Percentiles rank a stretch among this genome's conserved stretches.
Evolutionary conservation across 2,329 filamentous ascomycete genomes (phyloP).

Genomic region (Cryphonectria carpinicola): DNA sequence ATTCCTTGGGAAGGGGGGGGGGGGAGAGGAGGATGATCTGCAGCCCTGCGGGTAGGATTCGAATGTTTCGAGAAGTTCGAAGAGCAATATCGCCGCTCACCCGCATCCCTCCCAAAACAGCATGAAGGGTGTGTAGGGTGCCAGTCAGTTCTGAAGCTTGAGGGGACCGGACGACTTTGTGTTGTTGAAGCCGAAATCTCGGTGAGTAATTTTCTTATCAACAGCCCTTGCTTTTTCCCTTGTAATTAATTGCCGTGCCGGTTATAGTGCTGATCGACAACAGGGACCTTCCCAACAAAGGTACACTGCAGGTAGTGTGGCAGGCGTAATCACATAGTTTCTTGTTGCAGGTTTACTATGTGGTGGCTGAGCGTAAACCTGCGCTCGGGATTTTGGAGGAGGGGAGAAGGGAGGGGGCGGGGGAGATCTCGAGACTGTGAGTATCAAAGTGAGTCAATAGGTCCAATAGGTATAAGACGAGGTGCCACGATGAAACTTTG

Average conservation of each 20-base stretch:
- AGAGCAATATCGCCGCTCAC: neutral
- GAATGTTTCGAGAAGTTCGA: conserved; percentile 1
- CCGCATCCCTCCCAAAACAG: neutral
- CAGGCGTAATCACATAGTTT: neutral
- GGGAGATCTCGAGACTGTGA: neutral
- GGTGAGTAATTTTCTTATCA: conserved; percentile 18
- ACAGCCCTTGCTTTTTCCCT: neutral
- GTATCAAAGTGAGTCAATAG: neutral
- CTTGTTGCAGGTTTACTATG: neutral
- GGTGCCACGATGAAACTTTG: neutral
- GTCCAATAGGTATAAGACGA: neutral
- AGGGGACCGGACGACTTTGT: neutral
- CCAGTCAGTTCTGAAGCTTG: neutral
- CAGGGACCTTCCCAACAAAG: conserved; percentile 13
- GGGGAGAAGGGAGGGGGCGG: no score
- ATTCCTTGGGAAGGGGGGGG: no score
- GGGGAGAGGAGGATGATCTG: neutral
- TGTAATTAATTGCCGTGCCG: neutral
- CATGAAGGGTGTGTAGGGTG: neutral
- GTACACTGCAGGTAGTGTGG: neutral
- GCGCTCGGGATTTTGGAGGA: no score
- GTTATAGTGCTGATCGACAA: neutral
- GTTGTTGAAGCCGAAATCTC: neutral
- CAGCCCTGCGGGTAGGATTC: neutral
- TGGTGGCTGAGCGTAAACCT: neutral